Conservation (phyloP, 768 basidiomycete genomes). For the Hypholoma sublateritium region DNA sequence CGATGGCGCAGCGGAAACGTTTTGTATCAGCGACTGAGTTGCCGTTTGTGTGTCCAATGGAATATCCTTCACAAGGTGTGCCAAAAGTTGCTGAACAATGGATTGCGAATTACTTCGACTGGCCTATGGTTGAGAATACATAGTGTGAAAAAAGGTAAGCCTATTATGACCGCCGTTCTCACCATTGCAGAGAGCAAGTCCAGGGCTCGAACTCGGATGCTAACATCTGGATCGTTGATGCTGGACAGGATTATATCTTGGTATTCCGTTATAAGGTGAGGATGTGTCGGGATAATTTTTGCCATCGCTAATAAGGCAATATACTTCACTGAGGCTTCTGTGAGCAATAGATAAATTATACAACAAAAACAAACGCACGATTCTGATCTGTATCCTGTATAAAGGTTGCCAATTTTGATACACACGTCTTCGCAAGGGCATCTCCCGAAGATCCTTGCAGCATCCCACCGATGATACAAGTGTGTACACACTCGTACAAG, state of each 20-base stretch:
- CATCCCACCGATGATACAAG: constrained; percentile 97
- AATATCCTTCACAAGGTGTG: constrained; percentile 74
- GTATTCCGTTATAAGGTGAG: constrained; percentile 86
- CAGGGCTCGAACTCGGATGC: constrained; percentile 93
- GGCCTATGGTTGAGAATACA: constrained; percentile 49
- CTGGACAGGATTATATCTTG: constrained; percentile 89
- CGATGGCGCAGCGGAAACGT: constrained; percentile 27
- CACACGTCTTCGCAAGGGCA: constrained; percentile 81
- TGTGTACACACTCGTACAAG: constrained; percentile 97
- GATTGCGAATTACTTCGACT: constrained; percentile 82
- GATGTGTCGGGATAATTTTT: constrained; percentile 92
- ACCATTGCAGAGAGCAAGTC: constrained; percentile 96
- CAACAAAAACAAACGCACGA: constrained; percentile 49
- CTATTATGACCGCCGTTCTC: constrained; percentile 14
- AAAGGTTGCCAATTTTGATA: constrained; percentile 91
- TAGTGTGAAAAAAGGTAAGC: not conserved
- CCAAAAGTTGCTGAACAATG: constrained; percentile 86
- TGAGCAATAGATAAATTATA: not conserved
- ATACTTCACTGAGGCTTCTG: constrained; percentile 76
- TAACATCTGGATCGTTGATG: constrained; percentile 90
- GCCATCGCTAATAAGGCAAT: constrained; percentile 94
- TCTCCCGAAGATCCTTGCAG: constrained; percentile 76
- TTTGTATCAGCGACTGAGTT: constrained; percentile 53
- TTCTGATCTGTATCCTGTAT: constrained; percentile 95
- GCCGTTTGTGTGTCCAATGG: constrained; percentile 57